These are phyloP conservation scores for Peronosclerospora sorghi DNA, from an alignment of 352 stramenopile genomes.

Conservation along the genomic window DNA sequence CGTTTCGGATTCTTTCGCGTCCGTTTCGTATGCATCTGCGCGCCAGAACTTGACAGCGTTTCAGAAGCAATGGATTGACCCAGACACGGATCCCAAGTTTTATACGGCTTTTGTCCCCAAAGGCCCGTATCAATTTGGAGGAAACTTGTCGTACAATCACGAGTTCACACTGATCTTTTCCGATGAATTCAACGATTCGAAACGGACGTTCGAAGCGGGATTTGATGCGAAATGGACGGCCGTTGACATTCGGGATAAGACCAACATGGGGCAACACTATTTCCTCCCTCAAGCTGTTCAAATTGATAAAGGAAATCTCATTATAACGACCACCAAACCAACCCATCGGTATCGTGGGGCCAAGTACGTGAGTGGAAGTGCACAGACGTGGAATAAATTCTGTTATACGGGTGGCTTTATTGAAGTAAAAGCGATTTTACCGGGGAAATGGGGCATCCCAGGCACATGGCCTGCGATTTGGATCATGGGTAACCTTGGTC, in stretches of 20 bases:
- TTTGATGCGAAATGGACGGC: constrained; percentile 94
- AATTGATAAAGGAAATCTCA: constrained; percentile 88
- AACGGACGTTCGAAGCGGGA: constrained; percentile 89
- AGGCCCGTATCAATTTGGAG: constrained; percentile 30
- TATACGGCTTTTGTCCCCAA: constrained; percentile 36
- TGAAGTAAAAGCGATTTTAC: constrained; percentile 89
- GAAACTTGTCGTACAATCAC: constrained; percentile 14
- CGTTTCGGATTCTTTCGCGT: constrained; percentile 9
- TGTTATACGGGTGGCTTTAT: constrained; percentile 96
- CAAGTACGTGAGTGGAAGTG: constrained; percentile 85
- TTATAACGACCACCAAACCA: constrained; percentile 85
- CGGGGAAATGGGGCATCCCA: constrained; percentile 89
- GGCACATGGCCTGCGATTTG: constrained; percentile 96
- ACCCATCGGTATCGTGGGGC: constrained; percentile 66
- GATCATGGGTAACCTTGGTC: constrained; percentile 96
- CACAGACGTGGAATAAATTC: constrained; percentile 99
- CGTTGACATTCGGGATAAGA: constrained; percentile 90
- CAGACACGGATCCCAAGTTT: constrained; percentile 47
- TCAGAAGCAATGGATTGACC: constrained; percentile 61
- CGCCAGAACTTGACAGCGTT: constrained; percentile 32
- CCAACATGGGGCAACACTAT: constrained; percentile 93
- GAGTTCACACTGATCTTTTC: constrained; percentile 89
- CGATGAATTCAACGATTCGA: constrained; percentile 94
- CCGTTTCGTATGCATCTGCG: constrained; percentile 16
- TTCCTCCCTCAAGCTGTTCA: constrained; percentile 90